Conservation (phyloP, 768 basidiomycete species). For the Myochromella boudieri region DNA sequence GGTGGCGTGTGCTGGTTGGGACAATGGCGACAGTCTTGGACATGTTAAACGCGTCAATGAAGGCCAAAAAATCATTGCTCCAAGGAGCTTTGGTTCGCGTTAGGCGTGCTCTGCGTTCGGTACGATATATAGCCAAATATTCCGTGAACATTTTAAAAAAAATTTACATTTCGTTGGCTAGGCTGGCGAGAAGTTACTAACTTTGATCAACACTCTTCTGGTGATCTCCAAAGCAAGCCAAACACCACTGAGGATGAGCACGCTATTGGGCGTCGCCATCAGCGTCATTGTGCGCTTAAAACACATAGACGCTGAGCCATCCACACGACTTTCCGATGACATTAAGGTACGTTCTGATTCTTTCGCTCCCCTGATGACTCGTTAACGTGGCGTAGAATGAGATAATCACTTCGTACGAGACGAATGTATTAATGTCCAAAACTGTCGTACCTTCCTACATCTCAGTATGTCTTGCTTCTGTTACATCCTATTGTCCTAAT, state of each 20-base stretch:
- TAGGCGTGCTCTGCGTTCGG: constrained; percentile 68
- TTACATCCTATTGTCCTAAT: neutral
- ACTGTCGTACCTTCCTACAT: constrained; percentile 56
- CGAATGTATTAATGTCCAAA: constrained; percentile 67
- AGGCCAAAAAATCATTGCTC: constrained; percentile 58
- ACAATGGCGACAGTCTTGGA: constrained; percentile 64
- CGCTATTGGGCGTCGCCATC: constrained; percentile 67
- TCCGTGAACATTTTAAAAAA: neutral
- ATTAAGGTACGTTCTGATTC: constrained; percentile 38
- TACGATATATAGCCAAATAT: constrained; percentile 30
- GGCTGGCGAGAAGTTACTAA: constrained; percentile 43
- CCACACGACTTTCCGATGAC: constrained; percentile 42
- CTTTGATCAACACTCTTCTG: constrained; percentile 55
- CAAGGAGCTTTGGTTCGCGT: constrained; percentile 60
- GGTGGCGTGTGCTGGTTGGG: constrained; percentile 54
- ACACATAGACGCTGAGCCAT: constrained; percentile 42
- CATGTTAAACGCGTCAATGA: constrained; percentile 50
- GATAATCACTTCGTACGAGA: constrained; percentile 60
- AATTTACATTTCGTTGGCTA: constrained; percentile 14
- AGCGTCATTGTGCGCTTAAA: constrained; percentile 74
- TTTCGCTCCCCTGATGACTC: neutral
- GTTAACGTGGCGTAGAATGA: constrained; percentile 38
- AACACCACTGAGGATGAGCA: constrained; percentile 34
- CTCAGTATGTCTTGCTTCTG: constrained; percentile 39
- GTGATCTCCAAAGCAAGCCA: constrained; percentile 48